A percentile compares a stretch with the other conserved stretches of the same genome.
These are phyloP conservation scores for Puya raimondii DNA, from an alignment of 176 grass and related monocot species.

Conservation along the genomic window DNA sequence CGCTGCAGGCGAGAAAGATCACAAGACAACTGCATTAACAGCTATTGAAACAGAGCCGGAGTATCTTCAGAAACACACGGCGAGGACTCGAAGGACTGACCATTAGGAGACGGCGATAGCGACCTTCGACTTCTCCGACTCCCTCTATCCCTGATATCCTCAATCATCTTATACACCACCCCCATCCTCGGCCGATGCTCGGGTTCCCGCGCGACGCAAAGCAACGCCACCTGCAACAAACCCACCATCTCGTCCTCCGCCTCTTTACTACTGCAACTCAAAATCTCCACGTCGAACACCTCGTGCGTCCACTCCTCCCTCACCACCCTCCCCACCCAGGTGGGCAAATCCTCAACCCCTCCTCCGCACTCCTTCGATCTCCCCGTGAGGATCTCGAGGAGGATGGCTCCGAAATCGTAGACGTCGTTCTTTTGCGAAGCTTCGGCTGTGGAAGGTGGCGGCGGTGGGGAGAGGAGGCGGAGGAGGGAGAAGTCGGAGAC, in stretches of 20 bases:
- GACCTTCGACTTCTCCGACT: conserved; percentile 54
- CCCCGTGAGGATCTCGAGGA: conserved; percentile 77
- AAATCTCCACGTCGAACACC: conserved; percentile 81
- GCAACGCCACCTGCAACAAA: conserved; percentile 78
- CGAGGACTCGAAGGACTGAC: conserved; percentile 44
- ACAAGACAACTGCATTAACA: too few species aligned
- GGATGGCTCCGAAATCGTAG: conserved; percentile 55
- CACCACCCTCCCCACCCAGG: conserved; percentile 52
- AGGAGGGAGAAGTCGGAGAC: conserved; percentile 80
- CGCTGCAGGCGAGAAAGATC: too few species aligned
- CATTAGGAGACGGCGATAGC: conserved; percentile 44
- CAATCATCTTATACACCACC: conserved; percentile 85
- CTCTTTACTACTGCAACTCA: conserved; percentile 21
- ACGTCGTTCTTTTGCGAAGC: conserved; percentile 46
- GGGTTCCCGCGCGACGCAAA: conserved; percentile 46
- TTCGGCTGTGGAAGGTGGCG: not conserved
- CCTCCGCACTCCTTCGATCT: conserved; percentile 22
- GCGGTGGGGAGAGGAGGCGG: conserved; percentile 35
- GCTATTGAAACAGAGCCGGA: conserved; percentile 24
- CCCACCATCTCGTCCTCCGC: conserved; percentile 86
- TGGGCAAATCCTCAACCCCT: conserved; percentile 32
- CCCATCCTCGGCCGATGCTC: conserved; percentile 60
- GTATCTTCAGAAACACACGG: conserved; percentile 53
- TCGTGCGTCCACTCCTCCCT: conserved; percentile 62
- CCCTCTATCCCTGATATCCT: conserved; percentile 79